Conservation (phyloP, 1,284 basidiomycete genomes). For the Wolfiporia cocos region DNA sequence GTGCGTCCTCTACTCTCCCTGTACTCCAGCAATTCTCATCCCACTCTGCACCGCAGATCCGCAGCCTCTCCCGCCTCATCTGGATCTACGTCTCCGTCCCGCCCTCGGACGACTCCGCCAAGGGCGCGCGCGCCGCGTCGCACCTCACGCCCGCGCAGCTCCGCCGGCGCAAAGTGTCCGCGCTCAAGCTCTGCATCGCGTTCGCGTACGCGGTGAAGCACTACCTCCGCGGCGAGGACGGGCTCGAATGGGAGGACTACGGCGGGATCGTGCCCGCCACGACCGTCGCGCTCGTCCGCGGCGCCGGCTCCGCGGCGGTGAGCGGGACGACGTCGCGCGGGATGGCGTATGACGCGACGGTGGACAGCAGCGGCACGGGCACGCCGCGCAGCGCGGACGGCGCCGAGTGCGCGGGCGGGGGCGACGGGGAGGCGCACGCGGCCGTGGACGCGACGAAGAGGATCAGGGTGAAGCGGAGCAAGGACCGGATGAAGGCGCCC, state of each 20-base stretch:
- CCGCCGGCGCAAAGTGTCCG: slow-evolving; percentile 63
- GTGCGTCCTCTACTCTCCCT: slow-evolving; percentile 28
- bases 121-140: slow-evolving; percentile 43
- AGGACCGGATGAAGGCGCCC: slow-evolving; percentile 33
- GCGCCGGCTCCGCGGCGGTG: too few species aligned
- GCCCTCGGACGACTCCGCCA: slow-evolving; percentile 39
- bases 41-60: slow-evolving; percentile 33
- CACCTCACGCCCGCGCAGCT: slow-evolving; percentile 51
- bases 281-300: slow-evolving; percentile 40
- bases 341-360: slow-evolving; percentile 29
- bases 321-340: slow-evolving; percentile 15
- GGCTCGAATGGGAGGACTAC: slow-evolving; percentile 62
- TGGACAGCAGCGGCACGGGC: slow-evolving; percentile 16
- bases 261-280: slow-evolving; percentile 56
- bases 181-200: slow-evolving; percentile 60
- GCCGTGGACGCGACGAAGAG: slow-evolving; percentile 67
- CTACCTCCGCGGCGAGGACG: slow-evolving; percentile 74
- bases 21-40: neutral
- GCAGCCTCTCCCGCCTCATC: slow-evolving; percentile 59
- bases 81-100: slow-evolving; percentile 79
- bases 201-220: slow-evolving; percentile 73
- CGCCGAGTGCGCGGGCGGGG: slow-evolving; percentile 13
- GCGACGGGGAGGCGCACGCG: slow-evolving; percentile 40
- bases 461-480: slow-evolving; percentile 60
- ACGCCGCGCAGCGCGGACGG: slow-evolving; percentile 12